phyloP scores from a whole-genome alignment of 495 filamentous ascomycete species.

The Tuber microsphaerosporum region DNA sequence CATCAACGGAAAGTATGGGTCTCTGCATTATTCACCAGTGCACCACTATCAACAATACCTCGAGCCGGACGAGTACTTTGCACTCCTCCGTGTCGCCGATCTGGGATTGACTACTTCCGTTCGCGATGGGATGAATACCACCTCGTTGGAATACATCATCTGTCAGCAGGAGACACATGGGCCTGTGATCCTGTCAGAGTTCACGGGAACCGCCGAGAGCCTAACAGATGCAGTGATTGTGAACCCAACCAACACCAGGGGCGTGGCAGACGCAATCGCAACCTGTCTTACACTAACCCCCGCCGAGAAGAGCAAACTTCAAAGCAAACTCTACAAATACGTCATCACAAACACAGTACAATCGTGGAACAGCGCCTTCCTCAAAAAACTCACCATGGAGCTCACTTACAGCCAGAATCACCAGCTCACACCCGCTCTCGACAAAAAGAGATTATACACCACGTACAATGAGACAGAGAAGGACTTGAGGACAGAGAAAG shows the following conservation, averaged over 20 bases:
- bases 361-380: conserved; percentile 68
- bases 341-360: conserved; percentile 77
- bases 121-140: conserved; percentile 94
- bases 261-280: conserved; percentile 72
- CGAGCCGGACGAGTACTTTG: conserved; percentile 79
- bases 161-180: conserved; percentile 78
- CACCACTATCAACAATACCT: conserved; percentile 91
- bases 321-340: conserved; percentile 65
- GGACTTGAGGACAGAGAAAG: conserved; percentile 27
- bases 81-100: conserved; percentile 75
- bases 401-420: conserved; percentile 66
- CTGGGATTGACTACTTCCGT: conserved; percentile 87
- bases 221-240: conserved; percentile 81
- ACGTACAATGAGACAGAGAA: conserved; percentile 59
- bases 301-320: conserved; percentile 53
- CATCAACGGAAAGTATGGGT: conserved; percentile 84
- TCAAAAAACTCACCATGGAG: conserved; percentile 68
- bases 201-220: conserved; percentile 84
- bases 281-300: conserved; percentile 65
- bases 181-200: conserved; percentile 87
- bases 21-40: conserved; percentile 74
- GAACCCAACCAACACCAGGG: conserved; percentile 83
- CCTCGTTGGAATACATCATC: conserved; percentile 84
- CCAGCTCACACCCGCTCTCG: conserved; percentile 71
- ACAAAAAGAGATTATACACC: conserved; percentile 59